Percentiles rank a stretch among this genome's conserved stretches.
Conservation (phyloP, 2,329 filamentous ascomycete species). For the Eurotiales sp. region DNA sequence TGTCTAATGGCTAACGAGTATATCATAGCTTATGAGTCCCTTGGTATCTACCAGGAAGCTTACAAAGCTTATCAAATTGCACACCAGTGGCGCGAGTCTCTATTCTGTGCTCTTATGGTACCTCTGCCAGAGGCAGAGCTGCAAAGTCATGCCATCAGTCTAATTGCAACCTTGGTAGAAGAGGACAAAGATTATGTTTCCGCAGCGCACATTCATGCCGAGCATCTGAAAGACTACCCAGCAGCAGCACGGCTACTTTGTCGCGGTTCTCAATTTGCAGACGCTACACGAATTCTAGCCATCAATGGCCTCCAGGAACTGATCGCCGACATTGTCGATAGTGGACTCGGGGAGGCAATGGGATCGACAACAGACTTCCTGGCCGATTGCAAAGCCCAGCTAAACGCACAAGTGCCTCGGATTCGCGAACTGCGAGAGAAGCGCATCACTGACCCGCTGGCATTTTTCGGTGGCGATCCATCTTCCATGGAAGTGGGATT, state of each 20-base stretch:
- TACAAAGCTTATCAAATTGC: conserved; percentile 80
- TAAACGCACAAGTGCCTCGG: conserved; percentile 79
- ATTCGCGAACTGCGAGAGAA: conserved; percentile 76
- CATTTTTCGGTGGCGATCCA: conserved; percentile 79
- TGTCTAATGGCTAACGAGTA: neutral
- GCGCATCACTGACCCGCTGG: conserved; percentile 78
- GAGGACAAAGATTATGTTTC: conserved; percentile 73
- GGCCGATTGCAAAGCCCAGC: conserved; percentile 84
- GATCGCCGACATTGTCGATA: conserved; percentile 67
- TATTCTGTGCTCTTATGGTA: conserved; percentile 71
- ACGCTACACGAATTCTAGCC: conserved; percentile 75
- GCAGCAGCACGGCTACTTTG: conserved; percentile 73
- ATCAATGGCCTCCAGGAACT: conserved; percentile 59
- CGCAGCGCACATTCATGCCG: conserved; percentile 74
- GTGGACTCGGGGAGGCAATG: conserved; percentile 74
- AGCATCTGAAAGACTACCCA: conserved; percentile 72
- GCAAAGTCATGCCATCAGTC: conserved; percentile 62
- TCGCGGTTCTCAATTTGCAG: conserved; percentile 80
- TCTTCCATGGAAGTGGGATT: conserved; percentile 51
- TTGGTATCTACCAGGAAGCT: conserved; percentile 69
- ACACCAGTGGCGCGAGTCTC: conserved; percentile 85
- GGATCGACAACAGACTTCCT: conserved; percentile 83
- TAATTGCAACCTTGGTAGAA: conserved; percentile 77
- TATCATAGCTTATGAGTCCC: conserved; percentile 72
- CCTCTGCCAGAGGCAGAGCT: conserved; percentile 60